phyloP scores from a whole-genome alignment of 1,284 basidiomycete species.

The Moniliella sp. region DNA sequence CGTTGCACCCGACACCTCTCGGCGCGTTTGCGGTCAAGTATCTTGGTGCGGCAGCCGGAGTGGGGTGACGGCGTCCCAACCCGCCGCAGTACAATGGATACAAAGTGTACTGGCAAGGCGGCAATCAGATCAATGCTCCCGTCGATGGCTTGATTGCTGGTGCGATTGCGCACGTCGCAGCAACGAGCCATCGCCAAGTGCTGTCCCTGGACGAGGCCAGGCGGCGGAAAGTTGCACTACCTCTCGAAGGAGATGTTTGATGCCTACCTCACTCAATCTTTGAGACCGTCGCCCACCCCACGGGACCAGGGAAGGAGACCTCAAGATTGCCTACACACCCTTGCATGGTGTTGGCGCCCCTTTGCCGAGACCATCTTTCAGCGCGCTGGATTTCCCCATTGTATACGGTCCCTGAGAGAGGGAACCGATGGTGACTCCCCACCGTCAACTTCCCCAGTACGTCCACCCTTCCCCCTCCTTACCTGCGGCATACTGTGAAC shows the following conservation, averaged over 20 bases:
- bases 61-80: constrained; percentile 21
- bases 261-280: constrained; percentile 9
- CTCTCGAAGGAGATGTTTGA: constrained; percentile 11
- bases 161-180: constrained; percentile 12
- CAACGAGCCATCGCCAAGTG: neutral
- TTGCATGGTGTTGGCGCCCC: constrained; percentile 19
- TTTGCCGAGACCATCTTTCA: constrained; percentile 4
- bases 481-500: neutral
- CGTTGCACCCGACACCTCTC: constrained; percentile 13
- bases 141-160: constrained; percentile 15
- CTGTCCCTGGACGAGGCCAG: constrained; percentile 1
- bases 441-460: constrained; percentile 21
- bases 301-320: neutral
- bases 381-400: constrained; percentile 8
- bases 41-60: constrained; percentile 14
- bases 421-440: constrained; percentile 18
- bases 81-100: constrained; percentile 21
- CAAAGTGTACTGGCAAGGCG: constrained; percentile 13
- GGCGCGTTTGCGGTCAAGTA: constrained; percentile 19
- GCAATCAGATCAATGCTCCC: constrained; percentile 21
- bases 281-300: neutral
- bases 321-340: constrained; percentile 14
- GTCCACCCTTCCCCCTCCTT: constrained; percentile 1
- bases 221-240: constrained; percentile 4
- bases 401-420: constrained; percentile 16